These are phyloP conservation scores for Chlorella sorokiniana DNA, from an alignment of 139 green algal genomes.

Conservation along the genomic window DNA sequence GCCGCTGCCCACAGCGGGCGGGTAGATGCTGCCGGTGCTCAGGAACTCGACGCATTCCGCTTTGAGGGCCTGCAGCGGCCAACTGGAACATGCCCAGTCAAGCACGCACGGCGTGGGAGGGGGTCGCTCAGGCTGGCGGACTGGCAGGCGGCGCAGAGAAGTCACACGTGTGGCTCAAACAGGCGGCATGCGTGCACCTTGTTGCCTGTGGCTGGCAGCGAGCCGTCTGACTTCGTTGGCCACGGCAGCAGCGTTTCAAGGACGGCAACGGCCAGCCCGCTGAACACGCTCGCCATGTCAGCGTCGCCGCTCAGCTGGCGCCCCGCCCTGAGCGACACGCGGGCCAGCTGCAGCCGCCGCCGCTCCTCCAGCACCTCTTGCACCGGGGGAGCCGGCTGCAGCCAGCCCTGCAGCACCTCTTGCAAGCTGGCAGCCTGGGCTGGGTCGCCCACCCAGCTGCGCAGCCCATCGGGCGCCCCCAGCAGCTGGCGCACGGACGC, in stretches of 20 bases:
- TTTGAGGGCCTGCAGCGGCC: background rate
- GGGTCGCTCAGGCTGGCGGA: background rate
- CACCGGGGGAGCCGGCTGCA: background rate
- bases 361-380: background rate
- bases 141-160: no score
- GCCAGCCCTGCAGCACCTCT: background rate
- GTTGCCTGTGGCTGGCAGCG: no score
- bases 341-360: background rate
- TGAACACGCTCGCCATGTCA: background rate
- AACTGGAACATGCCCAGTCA: background rate
- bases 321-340: background rate
- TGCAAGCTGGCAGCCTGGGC: background rate
- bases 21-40: constrained; percentile 14
- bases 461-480: background rate
- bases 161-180: no score
- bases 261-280: background rate
- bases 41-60: background rate
- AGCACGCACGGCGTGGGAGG: background rate
- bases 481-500: background rate
- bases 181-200: no score
- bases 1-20: background rate
- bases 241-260: background rate
- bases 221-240: no score
- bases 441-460: background rate
- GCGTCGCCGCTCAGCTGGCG: background rate